Conservation (phyloP, 306 rosid genomes). For the Casuarina glauca region DNA sequence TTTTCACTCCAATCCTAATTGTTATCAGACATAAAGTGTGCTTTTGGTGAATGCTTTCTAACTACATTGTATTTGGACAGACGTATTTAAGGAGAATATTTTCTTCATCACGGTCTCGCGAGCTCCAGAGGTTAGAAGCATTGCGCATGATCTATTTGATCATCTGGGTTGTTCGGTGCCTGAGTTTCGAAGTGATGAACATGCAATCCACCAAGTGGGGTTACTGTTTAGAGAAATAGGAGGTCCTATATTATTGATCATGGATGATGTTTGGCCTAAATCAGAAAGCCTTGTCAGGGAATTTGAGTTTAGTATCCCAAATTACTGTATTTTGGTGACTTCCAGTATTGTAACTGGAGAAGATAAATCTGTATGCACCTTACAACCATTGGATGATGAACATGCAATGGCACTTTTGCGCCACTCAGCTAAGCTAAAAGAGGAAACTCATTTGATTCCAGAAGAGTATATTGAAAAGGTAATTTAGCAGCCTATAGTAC, state of each 20-base stretch:
- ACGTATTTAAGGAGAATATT: no score
- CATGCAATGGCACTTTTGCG: neutral
- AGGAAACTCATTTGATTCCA: neutral
- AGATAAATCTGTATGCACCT: no score
- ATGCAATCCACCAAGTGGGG: neutral
- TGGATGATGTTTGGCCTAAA: neutral
- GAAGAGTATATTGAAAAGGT: neutral
- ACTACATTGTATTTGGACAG: no score
- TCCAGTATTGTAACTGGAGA: neutral
- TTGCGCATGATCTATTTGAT: neutral
- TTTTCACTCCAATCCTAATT: no score
- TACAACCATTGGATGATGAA: neutral
- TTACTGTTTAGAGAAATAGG: neutral
- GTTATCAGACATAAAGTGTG: no score
- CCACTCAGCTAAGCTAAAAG: neutral
- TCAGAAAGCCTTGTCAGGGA: neutral
- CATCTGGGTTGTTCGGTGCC: neutral
- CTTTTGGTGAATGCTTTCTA: no score
- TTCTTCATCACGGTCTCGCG: neutral
- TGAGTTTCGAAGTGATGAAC: neutral
- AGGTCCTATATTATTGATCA: neutral
- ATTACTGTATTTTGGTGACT: neutral
- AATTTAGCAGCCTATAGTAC: neutral
- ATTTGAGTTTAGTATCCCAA: neutral
- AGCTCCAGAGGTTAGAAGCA: neutral